phyloP scores from a whole-genome alignment of 768 basidiomycete species.

The Pulveroboletus frians region DNA sequence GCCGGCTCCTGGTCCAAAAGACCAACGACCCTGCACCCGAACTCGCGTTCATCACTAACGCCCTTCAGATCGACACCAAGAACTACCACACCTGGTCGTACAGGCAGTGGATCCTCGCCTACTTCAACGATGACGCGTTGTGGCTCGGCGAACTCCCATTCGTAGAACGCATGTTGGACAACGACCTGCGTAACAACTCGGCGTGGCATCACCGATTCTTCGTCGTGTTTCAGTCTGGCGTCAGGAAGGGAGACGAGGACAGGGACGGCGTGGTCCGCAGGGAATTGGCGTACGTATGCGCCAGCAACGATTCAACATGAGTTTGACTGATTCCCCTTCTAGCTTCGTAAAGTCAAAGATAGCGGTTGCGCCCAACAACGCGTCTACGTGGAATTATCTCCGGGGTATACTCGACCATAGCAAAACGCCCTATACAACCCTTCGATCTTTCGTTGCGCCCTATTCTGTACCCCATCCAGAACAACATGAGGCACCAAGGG shows the following conservation, averaged over 20 bases:
- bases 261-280: conserved; percentile 53
- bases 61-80: conserved; percentile 76
- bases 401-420: conserved; percentile 73
- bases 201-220: conserved; percentile 98
- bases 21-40: conserved; percentile 56
- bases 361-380: conserved; percentile 84
- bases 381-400: conserved; percentile 96
- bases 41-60: conserved; percentile 71
- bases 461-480: conserved; percentile 45
- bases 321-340: conserved; percentile 1
- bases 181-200: conserved; percentile 91
- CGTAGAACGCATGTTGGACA: conserved; percentile 59
- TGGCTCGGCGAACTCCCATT: conserved; percentile 77
- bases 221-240: conserved; percentile 67
- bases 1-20: conserved; percentile 64
- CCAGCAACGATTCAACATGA: background rate
- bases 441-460: conserved; percentile 57
- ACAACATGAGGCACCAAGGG: conserved; percentile 29
- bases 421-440: conserved; percentile 48
- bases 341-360: conserved; percentile 85
- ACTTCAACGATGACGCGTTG: conserved; percentile 68
- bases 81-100: conserved; percentile 99
- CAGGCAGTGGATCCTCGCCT: conserved; percentile 88
- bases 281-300: conserved; percentile 67
- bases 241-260: conserved; percentile 58